Conservation (phyloP, 106 monocot species). For the Dioscorea zingiberensis region DNA sequence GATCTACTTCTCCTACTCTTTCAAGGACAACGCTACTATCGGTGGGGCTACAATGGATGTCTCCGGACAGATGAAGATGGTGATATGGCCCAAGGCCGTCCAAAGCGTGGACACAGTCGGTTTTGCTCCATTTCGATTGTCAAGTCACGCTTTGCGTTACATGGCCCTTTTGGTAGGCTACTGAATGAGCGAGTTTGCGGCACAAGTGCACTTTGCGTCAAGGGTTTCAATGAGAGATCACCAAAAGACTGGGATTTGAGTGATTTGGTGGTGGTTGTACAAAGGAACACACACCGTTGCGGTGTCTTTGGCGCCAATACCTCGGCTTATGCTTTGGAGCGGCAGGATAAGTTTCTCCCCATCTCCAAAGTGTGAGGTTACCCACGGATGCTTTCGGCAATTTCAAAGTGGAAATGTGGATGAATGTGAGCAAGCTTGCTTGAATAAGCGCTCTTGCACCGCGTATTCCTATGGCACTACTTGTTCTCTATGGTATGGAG, state of each 20-base stretch:
- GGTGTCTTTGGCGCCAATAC: constrained; percentile 6
- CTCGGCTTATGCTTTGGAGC: background rate
- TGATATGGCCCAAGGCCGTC: no score
- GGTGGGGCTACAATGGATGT: no score
- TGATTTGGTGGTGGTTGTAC: constrained; percentile 35
- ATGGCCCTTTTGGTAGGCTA: constrained; percentile 47
- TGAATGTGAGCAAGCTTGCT: constrained; percentile 3
- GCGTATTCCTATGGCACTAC: no score
- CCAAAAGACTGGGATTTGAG: constrained; percentile 24
- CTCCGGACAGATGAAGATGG: no score
- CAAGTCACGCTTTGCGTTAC: constrained; percentile 27
- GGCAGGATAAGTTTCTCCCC: no score
- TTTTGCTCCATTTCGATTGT: constrained; percentile 24
- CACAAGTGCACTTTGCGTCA: no score
- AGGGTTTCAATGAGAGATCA: constrained; percentile 31
- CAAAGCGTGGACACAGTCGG: constrained; percentile 15
- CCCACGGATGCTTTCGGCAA: constrained; percentile 11
- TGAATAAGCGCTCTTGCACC: constrained; percentile 1
- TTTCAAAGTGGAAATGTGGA: background rate
- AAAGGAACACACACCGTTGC: constrained; percentile 26
- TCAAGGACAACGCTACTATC: no score
- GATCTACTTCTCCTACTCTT: no score
- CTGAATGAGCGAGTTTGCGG: no score
- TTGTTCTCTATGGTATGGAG: no score
- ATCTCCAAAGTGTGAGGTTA: no score